These are phyloP conservation scores for Acacia pycnantha DNA, from an alignment of 331 rosid species.

Conservation along the genomic window DNA sequence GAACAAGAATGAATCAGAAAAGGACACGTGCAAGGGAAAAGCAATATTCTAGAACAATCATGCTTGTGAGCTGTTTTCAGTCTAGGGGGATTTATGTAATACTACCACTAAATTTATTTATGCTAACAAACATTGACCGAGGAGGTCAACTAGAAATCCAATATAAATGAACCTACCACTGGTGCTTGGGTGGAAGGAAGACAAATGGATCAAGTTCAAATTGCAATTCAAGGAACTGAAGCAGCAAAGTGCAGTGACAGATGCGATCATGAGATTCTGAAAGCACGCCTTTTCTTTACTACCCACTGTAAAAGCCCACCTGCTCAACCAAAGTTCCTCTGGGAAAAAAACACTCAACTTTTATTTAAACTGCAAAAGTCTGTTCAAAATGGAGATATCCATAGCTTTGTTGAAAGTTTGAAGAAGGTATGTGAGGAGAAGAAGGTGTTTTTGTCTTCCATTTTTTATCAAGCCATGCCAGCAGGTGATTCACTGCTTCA, in stretches of 20 bases:
- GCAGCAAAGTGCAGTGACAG: neutral
- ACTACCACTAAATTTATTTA: no score
- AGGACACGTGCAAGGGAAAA: no score
- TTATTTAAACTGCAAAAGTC: neutral
- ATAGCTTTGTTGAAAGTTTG: neutral
- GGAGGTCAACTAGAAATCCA: neutral
- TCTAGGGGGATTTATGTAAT: no score
- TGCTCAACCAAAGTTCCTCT: neutral
- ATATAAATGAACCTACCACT: neutral
- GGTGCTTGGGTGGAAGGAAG: neutral
- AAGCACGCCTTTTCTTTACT: neutral
- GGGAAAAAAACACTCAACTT: neutral
- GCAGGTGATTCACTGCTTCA: conserved; percentile 23
- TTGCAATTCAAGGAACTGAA: neutral
- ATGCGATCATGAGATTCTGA: neutral
- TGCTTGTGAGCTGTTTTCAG: no score
- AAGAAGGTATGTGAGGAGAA: neutral
- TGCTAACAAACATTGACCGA: neutral
- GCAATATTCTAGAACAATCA: no score
- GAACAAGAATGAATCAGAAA: no score
- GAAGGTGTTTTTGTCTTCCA: neutral
- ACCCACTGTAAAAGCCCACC: neutral
- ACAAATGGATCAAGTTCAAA: neutral
- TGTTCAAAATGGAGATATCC: neutral
- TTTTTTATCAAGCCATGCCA: neutral